A percentile compares a stretch with the other conserved stretches of the same genome.
Conservation (phyloP, 768 basidiomycete species). For the Kondoa subrosea region DNA sequence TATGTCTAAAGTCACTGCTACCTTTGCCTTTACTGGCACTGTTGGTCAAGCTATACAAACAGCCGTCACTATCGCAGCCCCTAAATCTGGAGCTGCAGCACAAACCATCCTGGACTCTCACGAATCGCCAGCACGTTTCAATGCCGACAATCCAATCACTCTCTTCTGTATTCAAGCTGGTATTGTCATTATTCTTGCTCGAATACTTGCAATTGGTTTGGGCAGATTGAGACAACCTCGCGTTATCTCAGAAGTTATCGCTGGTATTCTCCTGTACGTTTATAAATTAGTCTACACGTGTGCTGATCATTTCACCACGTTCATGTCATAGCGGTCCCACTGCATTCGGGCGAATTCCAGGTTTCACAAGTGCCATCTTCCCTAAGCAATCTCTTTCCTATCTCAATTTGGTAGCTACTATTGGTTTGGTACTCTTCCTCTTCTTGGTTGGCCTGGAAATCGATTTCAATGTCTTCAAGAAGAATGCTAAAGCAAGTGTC, state of each 20-base stretch:
- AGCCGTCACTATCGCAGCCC: background rate
- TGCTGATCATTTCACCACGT: conserved; percentile 2
- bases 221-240: conserved; percentile 62
- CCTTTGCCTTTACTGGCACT: background rate
- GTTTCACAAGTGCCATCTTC: conserved; percentile 68
- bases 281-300: background rate
- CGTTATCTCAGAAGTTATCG: conserved; percentile 52
- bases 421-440: conserved; percentile 39
- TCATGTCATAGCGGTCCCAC: conserved; percentile 34
- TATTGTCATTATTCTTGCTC: conserved; percentile 62
- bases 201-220: conserved; percentile 51
- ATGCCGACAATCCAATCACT: conserved; percentile 21
- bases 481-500: conserved; percentile 45
- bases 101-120: conserved; percentile 18
- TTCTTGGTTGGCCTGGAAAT: conserved; percentile 76
- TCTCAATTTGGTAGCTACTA: conserved; percentile 54
- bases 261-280: conserved; percentile 57
- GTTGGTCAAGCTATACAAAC: background rate
- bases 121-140: conserved; percentile 10
- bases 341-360: conserved; percentile 61
- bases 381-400: conserved; percentile 47
- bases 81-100: conserved; percentile 10
- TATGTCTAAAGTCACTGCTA: no score
- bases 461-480: conserved; percentile 51
- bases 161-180: conserved; percentile 26